Evolutionary conservation across 352 stramenopile species (phyloP), one percentile per base, ranked within the genome.

Genomic region (Pythium oligandrum): DNA sequence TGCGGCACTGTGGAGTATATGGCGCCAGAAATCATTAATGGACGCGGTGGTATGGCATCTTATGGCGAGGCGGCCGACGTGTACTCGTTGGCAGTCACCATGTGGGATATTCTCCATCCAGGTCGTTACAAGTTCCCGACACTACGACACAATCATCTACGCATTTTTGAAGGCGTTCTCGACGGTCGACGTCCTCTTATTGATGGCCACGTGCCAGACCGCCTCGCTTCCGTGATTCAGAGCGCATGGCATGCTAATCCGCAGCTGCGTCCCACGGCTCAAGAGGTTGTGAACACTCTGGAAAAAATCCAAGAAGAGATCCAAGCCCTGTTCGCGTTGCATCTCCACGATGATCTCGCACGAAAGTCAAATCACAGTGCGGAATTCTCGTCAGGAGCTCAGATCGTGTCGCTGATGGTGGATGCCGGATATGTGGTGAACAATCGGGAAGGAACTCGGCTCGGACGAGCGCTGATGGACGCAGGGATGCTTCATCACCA

Each of bases 381-480:
- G 7, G 7, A 42, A 12, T 42, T 42, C 7, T 42, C 12, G 17
- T 44, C 55, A 4, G 63, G 59, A 1, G 53, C 42, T 6, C 44
- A 68, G 34, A 59, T 53, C 10, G 45, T 61, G 10, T 40, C 46
- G 7, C 55, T 65, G 33, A 70, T 82, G 53, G 39, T 59, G 0
- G 61, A 68, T 32, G 54, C 58, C 17, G 57, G 63, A 2, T 73
- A 64, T 46, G 65, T 64, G 0, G 45, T 51, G 3, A 56, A 35
- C 1, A 33, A 37, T 9, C 39, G 48, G 6, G 75, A 86, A 46
- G 72, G 57, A 1, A 53, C 77, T 5, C 64, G 71, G 0, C 44
- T 85, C 1, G 75, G 75, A 37, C 78, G 81, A 26, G 59, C 61
- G 7, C 61, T 80, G 36, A 78, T 83, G 74, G 71, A 83, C 42